Evolutionary conservation across 1,284 basidiomycete genomes (phyloP).

Genomic region (Cerioporus squamosus): DNA sequence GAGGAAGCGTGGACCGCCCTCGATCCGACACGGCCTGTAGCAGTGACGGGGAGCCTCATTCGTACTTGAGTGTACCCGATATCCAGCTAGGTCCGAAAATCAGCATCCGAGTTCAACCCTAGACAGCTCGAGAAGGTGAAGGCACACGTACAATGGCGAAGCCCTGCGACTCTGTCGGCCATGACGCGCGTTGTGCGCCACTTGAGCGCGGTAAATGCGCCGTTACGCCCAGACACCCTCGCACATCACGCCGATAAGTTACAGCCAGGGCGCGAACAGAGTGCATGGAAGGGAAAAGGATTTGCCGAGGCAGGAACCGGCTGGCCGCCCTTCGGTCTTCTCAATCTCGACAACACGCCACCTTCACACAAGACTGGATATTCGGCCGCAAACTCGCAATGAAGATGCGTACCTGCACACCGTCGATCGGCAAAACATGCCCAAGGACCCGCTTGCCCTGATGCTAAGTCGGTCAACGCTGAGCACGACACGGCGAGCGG

Average conservation of each 20-base stretch:
- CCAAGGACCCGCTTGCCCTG: too few relatives aligned
- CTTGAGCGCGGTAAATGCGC: background rate
- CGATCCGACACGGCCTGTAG: background rate
- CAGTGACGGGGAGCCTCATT: constrained; percentile 1
- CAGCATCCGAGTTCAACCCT: background rate
- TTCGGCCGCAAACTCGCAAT: background rate
- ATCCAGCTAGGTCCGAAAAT: background rate
- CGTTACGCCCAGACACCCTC: background rate
- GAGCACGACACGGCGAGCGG: background rate
- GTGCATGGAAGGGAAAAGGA: background rate
- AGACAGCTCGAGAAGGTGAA: constrained; percentile 7
- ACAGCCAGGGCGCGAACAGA: background rate
- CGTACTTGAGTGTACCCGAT: background rate
- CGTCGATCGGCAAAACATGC: too few relatives aligned
- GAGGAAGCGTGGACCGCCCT: background rate
- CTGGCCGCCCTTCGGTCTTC: background rate
- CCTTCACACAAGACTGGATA: background rate
- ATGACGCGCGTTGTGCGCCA: background rate
- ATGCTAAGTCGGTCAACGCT: too few relatives aligned
- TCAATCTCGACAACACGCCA: background rate
- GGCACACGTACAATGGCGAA: background rate
- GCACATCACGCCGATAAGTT: background rate
- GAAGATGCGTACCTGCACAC: too few relatives aligned
- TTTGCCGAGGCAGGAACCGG: background rate
- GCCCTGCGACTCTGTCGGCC: too few relatives aligned